Evolutionary conservation across 2,329 filamentous ascomycete species (phyloP).

Genomic region (Colletotrichum cuscutae): DNA sequence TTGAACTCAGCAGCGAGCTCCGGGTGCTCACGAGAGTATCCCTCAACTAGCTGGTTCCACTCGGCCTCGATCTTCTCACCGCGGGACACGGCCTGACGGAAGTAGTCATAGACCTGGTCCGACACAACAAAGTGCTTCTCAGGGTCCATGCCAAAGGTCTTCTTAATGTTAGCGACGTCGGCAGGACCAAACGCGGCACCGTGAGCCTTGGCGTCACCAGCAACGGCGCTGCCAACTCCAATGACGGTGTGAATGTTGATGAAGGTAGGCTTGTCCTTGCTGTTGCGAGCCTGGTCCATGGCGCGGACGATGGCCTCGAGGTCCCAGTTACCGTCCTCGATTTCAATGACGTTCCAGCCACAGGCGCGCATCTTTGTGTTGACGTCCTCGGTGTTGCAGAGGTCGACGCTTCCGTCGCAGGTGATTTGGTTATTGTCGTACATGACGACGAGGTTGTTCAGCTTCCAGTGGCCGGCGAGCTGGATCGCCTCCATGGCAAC

Average conservation of each 20-base stretch:
- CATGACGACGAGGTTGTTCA: conserved; percentile 67
- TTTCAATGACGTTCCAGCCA: conserved; percentile 65
- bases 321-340: conserved; percentile 63
- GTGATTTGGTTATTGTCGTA: conserved; percentile 72
- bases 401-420: conserved; percentile 66
- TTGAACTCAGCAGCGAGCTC: conserved; percentile 61
- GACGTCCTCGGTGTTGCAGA: conserved; percentile 63
- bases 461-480: conserved; percentile 63
- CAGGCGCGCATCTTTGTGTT: conserved; percentile 67
- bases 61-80: conserved; percentile 57
- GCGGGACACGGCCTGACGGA: conserved; percentile 54
- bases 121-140: conserved; percentile 48
- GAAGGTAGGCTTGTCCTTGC: conserved; percentile 62
- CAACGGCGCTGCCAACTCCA: conserved; percentile 59
- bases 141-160: conserved; percentile 46
- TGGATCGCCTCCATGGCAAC: conserved; percentile 67
- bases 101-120: conserved; percentile 62
- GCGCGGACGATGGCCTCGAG: conserved; percentile 57
- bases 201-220: conserved; percentile 64
- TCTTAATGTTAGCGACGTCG: conserved; percentile 57
- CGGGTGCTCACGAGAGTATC: conserved; percentile 57
- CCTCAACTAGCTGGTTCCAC: conserved; percentile 55
- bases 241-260: conserved; percentile 69
- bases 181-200: conserved; percentile 66
- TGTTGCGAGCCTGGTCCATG: conserved; percentile 54